Evolutionary conservation across 73 alveolate genomes (phyloP), one percentile per base, ranked within the genome.

Genomic region (Tetrahymena elliotti): DNA sequence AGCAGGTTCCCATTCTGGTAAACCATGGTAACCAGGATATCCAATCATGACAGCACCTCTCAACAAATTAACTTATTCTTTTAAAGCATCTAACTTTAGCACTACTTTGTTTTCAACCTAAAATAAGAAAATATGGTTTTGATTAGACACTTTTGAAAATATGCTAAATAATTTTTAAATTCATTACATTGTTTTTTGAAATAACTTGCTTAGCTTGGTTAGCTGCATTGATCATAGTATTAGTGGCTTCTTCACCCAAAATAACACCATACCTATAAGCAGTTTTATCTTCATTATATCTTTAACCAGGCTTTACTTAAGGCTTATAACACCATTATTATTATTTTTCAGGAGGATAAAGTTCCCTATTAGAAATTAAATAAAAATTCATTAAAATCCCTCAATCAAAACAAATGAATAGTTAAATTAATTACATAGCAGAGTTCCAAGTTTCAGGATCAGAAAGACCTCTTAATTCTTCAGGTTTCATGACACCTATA

Each of bases 1-100:
- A 27, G 98, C 98, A 27, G 99, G 99, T 96, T 98, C 99, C 99
- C 99, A 98, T 83, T 97, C 98, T 11, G 99, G 99, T 20, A 98
- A 96, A 52, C 99, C 99, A 93, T 98, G 97, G 93, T 98, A 98
- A 16, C 99, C 99, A 47, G 99, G 99, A 93, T 98, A 98, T 20
- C 99, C 99, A 96, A 98, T 98, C 99, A 98, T 98, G n/a, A 96
- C 97, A 52, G 98, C 97, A 13, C 99, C 99, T 96, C 99, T 96
- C 92, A 98, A 94, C 35, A 96, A 93, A 52, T 97, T 98, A n/a
- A 98, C 54, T 82, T 94, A 83, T 83, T 98, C 99, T 93, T 93
- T 84, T 20, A 98, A 95, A 52, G 94, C 96, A 35, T 94, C 97
- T 40, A 83, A 84, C 10, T 97, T 96, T 27, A 98, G 84, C 27